These are phyloP conservation scores for Backusella sp. DNA, from an alignment of 192 early-diverging fungal species.

Conservation along the genomic window DNA sequence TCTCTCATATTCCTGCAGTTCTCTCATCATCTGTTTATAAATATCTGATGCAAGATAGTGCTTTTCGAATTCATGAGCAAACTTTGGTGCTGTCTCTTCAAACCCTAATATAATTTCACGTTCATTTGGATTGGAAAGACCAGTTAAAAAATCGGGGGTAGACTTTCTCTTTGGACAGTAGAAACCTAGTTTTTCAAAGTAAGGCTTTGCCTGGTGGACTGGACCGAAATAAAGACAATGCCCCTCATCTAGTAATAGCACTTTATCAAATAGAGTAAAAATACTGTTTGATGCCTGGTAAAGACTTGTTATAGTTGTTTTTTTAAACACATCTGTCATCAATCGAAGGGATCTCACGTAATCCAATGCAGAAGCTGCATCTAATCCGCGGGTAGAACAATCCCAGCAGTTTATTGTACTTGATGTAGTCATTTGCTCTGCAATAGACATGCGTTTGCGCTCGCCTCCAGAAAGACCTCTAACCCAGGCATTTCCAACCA, in stretches of 20 bases:
- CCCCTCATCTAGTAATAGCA: slow-evolving; percentile 65
- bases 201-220: slow-evolving; percentile 50
- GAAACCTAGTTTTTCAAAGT: slow-evolving; percentile 63
- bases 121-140: slow-evolving; percentile 60
- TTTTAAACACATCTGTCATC: slow-evolving; percentile 64
- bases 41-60: slow-evolving; percentile 46
- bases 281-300: slow-evolving; percentile 77
- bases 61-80: slow-evolving; percentile 63
- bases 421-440: slow-evolving; percentile 67
- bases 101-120: slow-evolving; percentile 52
- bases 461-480: slow-evolving; percentile 77
- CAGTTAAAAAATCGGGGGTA: slow-evolving; percentile 70
- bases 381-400: slow-evolving; percentile 67
- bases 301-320: slow-evolving; percentile 54
- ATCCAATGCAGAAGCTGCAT: slow-evolving; percentile 78
- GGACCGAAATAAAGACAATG: slow-evolving; percentile 71
- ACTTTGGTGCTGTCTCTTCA: slow-evolving; percentile 54
- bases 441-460: slow-evolving; percentile 73
- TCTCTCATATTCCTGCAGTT: slow-evolving; percentile 45
- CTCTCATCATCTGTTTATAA: slow-evolving; percentile 32
- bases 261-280: slow-evolving; percentile 68
- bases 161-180: slow-evolving; percentile 63
- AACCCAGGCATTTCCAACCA: slow-evolving; percentile 72
- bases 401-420: slow-evolving; percentile 59
- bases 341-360: slow-evolving; percentile 72